These are phyloP conservation scores for Penicillium sp. DNA, from an alignment of 2,329 filamentous ascomycete genomes.

Conservation along the genomic window DNA sequence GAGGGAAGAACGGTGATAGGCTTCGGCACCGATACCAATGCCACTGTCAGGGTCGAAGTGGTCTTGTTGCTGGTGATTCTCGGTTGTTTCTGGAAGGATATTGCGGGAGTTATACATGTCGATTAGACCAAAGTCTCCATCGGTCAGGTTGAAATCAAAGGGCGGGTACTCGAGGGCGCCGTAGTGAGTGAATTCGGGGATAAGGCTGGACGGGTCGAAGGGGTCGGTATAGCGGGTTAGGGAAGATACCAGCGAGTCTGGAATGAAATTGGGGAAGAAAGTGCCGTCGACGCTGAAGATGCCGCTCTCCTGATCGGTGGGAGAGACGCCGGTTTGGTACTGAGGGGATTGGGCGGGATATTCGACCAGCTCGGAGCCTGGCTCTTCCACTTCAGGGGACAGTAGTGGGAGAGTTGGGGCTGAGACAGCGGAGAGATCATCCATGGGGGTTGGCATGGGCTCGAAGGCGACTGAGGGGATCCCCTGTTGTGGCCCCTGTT, in stretches of 20 bases:
- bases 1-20: slow-evolving; percentile 33
- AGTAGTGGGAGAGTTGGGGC: slow-evolving; percentile 5
- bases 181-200: slow-evolving; percentile 28
- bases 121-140: slow-evolving; percentile 33
- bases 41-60: slow-evolving; percentile 28
- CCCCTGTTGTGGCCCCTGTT: background rate
- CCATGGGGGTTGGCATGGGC: slow-evolving; percentile 19
- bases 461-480: slow-evolving; percentile 15
- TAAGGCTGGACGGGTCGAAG: slow-evolving; percentile 23
- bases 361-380: slow-evolving; percentile 16
- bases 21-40: slow-evolving; percentile 34
- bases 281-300: slow-evolving; percentile 35
- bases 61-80: slow-evolving; percentile 15
- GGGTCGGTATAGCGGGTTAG: slow-evolving; percentile 28
- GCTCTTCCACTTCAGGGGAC: slow-evolving; percentile 9
- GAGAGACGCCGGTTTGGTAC: slow-evolving; percentile 18
- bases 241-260: slow-evolving; percentile 31
- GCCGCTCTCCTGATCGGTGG: slow-evolving; percentile 32
- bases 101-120: slow-evolving; percentile 31
- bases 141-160: slow-evolving; percentile 32
- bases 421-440: slow-evolving; percentile 8
- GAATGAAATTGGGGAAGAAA: slow-evolving; percentile 36
- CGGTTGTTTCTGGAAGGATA: slow-evolving; percentile 13
- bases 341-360: slow-evolving; percentile 17
- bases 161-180: slow-evolving; percentile 25